Percentiles rank a stretch among this genome's conserved stretches.
phyloP scores from a whole-genome alignment of 768 basidiomycete genomes.

The Boletus sp. region DNA sequence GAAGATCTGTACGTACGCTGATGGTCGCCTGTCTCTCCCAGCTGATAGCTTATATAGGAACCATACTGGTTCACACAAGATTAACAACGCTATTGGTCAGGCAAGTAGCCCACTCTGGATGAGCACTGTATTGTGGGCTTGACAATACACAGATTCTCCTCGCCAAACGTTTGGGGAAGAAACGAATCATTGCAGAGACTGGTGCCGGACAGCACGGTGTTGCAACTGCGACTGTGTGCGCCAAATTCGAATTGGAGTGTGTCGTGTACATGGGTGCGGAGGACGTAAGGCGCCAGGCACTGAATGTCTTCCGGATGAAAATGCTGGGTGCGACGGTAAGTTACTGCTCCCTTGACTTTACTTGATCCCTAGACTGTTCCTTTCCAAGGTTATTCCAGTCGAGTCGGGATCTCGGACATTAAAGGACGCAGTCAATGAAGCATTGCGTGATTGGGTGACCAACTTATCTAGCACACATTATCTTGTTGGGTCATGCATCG shows the following conservation, averaged over 20 bases:
- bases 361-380: background rate
- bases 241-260: slow-evolving; percentile 94
- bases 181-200: slow-evolving; percentile 96
- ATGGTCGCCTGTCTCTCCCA: background rate
- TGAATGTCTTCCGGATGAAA: slow-evolving; percentile 97
- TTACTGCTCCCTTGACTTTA: background rate
- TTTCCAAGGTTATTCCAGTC: slow-evolving; percentile 81
- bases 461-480: slow-evolving; percentile 94
- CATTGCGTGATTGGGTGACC: slow-evolving; percentile 98
- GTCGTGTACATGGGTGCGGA: slow-evolving; percentile 98
- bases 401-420: slow-evolving; percentile 91
- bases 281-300: slow-evolving; percentile 91
- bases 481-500: slow-evolving; percentile 95
- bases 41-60: slow-evolving; percentile 52
- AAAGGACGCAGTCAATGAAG: slow-evolving; percentile 98
- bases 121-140: background rate
- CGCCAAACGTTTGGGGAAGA: slow-evolving; percentile 93
- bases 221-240: slow-evolving; percentile 97
- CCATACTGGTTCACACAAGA: slow-evolving; percentile 98
- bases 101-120: slow-evolving; percentile 36
- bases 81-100: slow-evolving; percentile 98
- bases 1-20: slow-evolving; percentile 71
- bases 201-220: slow-evolving; percentile 99
- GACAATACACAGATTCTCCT: slow-evolving; percentile 68
- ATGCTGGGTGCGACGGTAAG: slow-evolving; percentile 91